Evolutionary conservation across 805 yeast genomes (phyloP), one percentile per base, ranked within the genome.

Genomic region (Nakazawaea ambrosiae): DNA sequence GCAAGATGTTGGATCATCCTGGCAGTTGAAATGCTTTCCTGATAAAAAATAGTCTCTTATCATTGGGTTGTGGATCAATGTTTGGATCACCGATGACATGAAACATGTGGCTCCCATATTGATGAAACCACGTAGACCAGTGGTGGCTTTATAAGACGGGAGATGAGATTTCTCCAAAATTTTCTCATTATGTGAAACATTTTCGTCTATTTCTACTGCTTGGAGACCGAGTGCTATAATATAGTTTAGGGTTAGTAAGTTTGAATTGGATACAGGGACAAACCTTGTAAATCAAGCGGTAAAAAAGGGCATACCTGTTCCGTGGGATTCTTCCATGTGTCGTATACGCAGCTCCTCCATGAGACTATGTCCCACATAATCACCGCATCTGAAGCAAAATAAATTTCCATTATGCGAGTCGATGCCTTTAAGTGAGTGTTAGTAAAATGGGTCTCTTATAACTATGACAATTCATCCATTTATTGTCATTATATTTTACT

Each of bases 51-150:
- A 81, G 49, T 78, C 74, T 41, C 90, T 73, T 30, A 92, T 72
- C 41, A 86, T 68, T 5, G 98, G 97, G 53, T 92, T 92, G 57
- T 92, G 98, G 30, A 92, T 65, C 36, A 90, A 61, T 0, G 94
- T 76, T 61, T 92, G 99, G 28, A 92, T 60, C n/a, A 89, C 77
- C 26, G 90, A 82, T 48, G 95, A 84, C 86, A 92, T 90, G 62
- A 87, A 92, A 63, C 99, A 92, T 0, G 98, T 92, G 0, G 98
- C 84, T 0, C 99, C 99, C 79, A 90, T 77, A 56, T 90, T 90
- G 36, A 87, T 79, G 48, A 92, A 75, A 3, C 98, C 98, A 36
- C 83, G 72, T 16, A 92, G 63, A 0, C 97, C 97, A n/a, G 78
- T 71, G 5, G 75, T 66, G 1, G 89, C 81, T 36, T 70, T 70